A percentile compares a stretch with the other conserved stretches of the same genome.
These are phyloP conservation scores for Alternaria tenuissima DNA, from an alignment of 2,329 filamentous ascomycete genomes.

Conservation along the genomic window DNA sequence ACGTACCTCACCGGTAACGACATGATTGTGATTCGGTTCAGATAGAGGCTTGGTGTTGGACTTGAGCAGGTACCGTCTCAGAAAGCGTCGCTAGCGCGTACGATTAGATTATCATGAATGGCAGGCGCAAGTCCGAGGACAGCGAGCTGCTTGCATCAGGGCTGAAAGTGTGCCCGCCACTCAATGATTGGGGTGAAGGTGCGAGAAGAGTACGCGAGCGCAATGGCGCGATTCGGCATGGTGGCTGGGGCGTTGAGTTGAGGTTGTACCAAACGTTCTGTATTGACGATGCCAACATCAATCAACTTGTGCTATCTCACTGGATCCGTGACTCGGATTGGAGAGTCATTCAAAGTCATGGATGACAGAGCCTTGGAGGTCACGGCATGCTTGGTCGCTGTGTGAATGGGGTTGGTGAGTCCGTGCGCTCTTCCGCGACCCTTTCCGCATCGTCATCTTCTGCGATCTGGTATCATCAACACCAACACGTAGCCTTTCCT, in stretches of 20 bases:
- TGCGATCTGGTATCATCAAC: conserved; percentile 21
- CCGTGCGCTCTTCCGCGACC: conserved; percentile 32
- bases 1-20: conserved; percentile 41
- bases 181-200: background rate
- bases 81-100: background rate
- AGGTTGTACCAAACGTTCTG: background rate
- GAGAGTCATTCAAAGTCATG: background rate
- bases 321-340: rapidly evolving
- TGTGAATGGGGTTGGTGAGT: conserved; percentile 10
- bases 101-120: background rate
- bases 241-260: background rate
- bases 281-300: background rate
- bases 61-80: background rate
- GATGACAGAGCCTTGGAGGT: background rate
- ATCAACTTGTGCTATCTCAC: background rate
- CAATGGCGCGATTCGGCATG: conserved; percentile 2
- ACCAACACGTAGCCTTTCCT: conserved; percentile 44
- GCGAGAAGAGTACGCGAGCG: background rate
- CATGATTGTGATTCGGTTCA: conserved; percentile 21
- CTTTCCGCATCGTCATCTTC: conserved; percentile 35
- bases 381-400: background rate
- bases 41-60: background rate
- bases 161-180: background rate
- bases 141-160: background rate
- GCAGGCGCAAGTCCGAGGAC: background rate